Conservation (phyloP, 768 basidiomycete species). For the Boletus rubroflammeus region DNA sequence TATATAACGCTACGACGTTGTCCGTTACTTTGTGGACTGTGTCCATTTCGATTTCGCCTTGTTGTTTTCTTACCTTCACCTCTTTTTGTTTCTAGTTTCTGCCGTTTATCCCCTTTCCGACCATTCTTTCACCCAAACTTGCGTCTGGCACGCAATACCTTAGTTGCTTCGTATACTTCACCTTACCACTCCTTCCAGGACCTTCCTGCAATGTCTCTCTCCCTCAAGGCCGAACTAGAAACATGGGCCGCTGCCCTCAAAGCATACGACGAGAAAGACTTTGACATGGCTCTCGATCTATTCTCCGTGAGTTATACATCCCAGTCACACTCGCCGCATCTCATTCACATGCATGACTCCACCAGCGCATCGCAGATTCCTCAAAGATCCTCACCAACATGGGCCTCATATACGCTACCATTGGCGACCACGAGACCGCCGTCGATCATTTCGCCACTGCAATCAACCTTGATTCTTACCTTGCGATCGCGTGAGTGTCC, state of each 20-base stretch:
- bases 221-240: constrained; percentile 75
- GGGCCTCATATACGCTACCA: constrained; percentile 88
- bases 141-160: constrained; percentile 28
- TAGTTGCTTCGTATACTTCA: not conserved
- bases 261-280: constrained; percentile 85
- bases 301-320: constrained; percentile 56
- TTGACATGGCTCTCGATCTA: constrained; percentile 65
- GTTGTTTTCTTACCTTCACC: not conserved
- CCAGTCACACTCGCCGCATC: not conserved
- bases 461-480: constrained; percentile 73
- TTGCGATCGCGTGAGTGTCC: constrained; percentile 77
- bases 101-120: not conserved
- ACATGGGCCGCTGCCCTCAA: constrained; percentile 84
- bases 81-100: not conserved
- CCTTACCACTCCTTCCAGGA: constrained; percentile 1
- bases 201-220: constrained; percentile 30
- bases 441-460: constrained; percentile 80
- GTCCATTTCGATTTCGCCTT: constrained; percentile 14
- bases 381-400: constrained; percentile 92
- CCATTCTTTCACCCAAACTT: constrained; percentile 11
- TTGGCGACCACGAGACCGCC: constrained; percentile 83
- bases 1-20: not conserved
- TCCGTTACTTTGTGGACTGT: constrained; percentile 14
- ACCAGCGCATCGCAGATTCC: constrained; percentile 74
- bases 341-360: not conserved